Conservation (phyloP, 2,329 filamentous ascomycete genomes). For the Penicillium aurantiogriseum region DNA sequence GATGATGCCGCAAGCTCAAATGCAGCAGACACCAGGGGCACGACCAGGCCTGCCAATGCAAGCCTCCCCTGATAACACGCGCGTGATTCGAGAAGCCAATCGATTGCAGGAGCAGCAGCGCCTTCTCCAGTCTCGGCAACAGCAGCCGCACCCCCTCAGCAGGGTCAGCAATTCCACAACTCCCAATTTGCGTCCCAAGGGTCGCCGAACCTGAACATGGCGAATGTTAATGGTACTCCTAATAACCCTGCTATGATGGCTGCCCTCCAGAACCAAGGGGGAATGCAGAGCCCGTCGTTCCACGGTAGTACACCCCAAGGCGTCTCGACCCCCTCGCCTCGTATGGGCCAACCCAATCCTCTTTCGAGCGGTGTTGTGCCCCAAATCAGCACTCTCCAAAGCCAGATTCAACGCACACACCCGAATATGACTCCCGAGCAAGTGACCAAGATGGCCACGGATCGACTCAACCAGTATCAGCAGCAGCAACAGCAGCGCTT, state of each 20-base stretch:
- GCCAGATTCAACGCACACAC: conserved; percentile 52
- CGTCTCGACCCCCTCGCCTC: conserved; percentile 47
- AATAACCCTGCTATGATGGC: conserved; percentile 47
- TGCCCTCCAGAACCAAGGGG: conserved; percentile 44
- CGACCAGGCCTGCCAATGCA: conserved; percentile 52
- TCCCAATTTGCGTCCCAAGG: conserved; percentile 44
- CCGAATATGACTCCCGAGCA: conserved; percentile 55
- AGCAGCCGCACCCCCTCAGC: conserved; percentile 38
- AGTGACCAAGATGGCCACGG: conserved; percentile 53
- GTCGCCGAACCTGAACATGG: conserved; percentile 45
- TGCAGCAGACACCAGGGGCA: conserved; percentile 49
- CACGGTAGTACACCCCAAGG: conserved; percentile 40
- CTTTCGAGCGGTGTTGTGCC: conserved; percentile 56
- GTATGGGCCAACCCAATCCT: conserved; percentile 49
- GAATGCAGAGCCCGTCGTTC: conserved; percentile 46
- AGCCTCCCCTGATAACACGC: conserved; percentile 51
- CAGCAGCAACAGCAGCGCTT: conserved; percentile 49
- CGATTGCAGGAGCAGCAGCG: conserved; percentile 55
- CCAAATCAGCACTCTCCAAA: conserved; percentile 54
- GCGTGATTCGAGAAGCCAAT: conserved; percentile 49
- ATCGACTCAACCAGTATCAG: conserved; percentile 50
- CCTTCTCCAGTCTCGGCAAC: conserved; percentile 57
- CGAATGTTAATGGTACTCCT: conserved; percentile 40
- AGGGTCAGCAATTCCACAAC: conserved; percentile 38
- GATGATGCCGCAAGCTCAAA: conserved; percentile 55